Percentiles rank a stretch among this genome's conserved stretches.
These are phyloP conservation scores for Nakaseomyces delphensis DNA, from an alignment of 1,139 yeast species.

Conservation along the genomic window DNA sequence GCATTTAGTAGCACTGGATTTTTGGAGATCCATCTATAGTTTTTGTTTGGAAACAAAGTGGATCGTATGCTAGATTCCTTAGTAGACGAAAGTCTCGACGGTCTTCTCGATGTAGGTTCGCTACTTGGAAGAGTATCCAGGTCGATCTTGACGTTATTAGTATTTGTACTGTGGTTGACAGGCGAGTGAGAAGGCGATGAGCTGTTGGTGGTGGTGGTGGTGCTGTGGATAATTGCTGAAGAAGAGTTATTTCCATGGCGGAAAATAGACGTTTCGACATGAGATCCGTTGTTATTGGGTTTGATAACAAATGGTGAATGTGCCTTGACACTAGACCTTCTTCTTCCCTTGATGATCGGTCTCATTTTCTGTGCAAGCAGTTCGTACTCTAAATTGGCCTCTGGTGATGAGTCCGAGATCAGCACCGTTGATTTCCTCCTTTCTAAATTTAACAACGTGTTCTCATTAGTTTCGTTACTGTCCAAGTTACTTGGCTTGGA, in stretches of 20 bases:
- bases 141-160: conserved; percentile 11
- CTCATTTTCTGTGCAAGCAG: conserved; percentile 31
- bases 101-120: conserved; percentile 14
- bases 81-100: conserved; percentile 17
- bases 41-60: conserved; percentile 13
- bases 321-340: conserved; percentile 8
- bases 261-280: conserved; percentile 5
- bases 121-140: conserved; percentile 13
- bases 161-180: background rate
- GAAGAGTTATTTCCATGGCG: conserved; percentile 1
- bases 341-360: conserved; percentile 10
- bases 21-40: conserved; percentile 6
- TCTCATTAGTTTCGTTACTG: background rate
- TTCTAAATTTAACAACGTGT: conserved; percentile 10
- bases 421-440: conserved; percentile 25
- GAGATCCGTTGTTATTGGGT: conserved; percentile 1
- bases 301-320: conserved; percentile 8
- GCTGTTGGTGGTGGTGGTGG: background rate
- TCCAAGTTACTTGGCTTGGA: conserved; percentile 1
- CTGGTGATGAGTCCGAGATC: conserved; percentile 19
- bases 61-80: conserved; percentile 21
- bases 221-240: background rate
- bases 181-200: background rate
- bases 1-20: background rate
- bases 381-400: conserved; percentile 21